Evolutionary conservation across 2,329 filamentous ascomycete species (phyloP).

Genomic region (Dothideomycetes sp.): DNA sequence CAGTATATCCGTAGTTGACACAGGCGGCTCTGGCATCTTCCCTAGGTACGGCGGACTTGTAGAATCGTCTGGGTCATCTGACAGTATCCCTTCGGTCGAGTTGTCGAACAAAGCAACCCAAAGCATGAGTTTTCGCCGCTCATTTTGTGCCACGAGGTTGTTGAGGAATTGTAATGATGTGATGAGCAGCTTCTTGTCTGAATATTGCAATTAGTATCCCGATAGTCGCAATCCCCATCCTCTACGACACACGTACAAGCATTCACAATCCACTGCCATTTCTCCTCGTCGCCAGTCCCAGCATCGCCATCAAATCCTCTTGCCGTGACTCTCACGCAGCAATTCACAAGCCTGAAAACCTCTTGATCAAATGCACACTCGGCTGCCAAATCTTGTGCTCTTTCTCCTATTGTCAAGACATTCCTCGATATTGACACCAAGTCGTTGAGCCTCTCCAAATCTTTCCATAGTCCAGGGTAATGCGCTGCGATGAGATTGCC

Average conservation of each 20-base stretch:
- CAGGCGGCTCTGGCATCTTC: conserved; percentile 8
- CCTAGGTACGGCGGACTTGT: not conserved
- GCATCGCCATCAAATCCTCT: conserved; percentile 54
- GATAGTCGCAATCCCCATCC: not conserved
- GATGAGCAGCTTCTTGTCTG: conserved; percentile 51
- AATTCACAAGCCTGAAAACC: conserved; percentile 50
- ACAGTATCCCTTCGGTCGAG: conserved; percentile 8
- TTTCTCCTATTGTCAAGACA: conserved; percentile 48
- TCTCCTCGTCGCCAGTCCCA: conserved; percentile 49
- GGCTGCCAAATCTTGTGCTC: conserved; percentile 52
- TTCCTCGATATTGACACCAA: conserved; percentile 52
- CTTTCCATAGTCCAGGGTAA: conserved; percentile 47
- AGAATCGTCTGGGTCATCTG: conserved; percentile 5
- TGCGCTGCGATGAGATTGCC: conserved; percentile 51
- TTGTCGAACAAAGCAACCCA: conserved; percentile 54
- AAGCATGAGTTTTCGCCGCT: conserved; percentile 52
- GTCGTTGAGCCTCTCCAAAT: conserved; percentile 52
- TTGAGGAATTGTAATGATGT: conserved; percentile 57
- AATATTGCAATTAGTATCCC: too few relatives aligned
- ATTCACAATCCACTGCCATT: conserved; percentile 55
- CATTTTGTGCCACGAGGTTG: conserved; percentile 55
- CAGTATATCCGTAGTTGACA: conserved; percentile 9
- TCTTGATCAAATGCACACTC: conserved; percentile 49
- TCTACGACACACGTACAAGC: conserved; percentile 31
- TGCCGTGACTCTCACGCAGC: conserved; percentile 53